Conservation (phyloP, 257 asterid species). For the Linderniella brevidens region DNA sequence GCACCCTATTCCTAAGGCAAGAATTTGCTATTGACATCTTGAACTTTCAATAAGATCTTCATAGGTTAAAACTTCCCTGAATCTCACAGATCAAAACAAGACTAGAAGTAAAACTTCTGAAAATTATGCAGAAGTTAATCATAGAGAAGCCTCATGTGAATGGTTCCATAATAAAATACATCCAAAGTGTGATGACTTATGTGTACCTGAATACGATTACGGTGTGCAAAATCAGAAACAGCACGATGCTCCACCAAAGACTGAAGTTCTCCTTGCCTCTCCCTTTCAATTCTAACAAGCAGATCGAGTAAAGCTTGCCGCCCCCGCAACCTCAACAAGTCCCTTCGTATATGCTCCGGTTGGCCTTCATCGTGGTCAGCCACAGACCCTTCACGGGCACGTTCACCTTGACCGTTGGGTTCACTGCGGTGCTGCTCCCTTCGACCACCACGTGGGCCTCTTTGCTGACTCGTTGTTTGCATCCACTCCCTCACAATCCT, state of each 20-base stretch:
- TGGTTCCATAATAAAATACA: too few relatives aligned
- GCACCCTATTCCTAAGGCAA: too few relatives aligned
- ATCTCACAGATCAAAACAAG: too few relatives aligned
- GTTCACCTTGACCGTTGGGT: constrained; percentile 34
- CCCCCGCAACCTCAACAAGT: constrained; percentile 52
- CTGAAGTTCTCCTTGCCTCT: constrained; percentile 29
- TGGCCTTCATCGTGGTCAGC: constrained; percentile 42
- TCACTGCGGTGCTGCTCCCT: constrained; percentile 41
- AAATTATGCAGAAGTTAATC: too few relatives aligned
- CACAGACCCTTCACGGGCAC: constrained; percentile 27
- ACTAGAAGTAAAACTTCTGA: too few relatives aligned
- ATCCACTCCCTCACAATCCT: constrained; percentile 89
- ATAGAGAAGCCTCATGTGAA: too few relatives aligned
- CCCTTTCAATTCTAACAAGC: constrained; percentile 35
- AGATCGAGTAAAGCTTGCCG: constrained; percentile 54
- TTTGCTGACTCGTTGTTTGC: constrained; percentile 92
- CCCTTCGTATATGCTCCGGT: constrained; percentile 54
- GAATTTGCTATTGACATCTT: too few relatives aligned
- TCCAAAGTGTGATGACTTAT: too few relatives aligned
- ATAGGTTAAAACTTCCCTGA: too few relatives aligned
- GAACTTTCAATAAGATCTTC: too few relatives aligned
- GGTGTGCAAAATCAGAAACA: constrained; percentile 30
- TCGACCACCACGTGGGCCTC: constrained; percentile 47
- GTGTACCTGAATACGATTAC: constrained; percentile 42
- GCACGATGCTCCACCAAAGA: constrained; percentile 28